These are phyloP conservation scores for Panellus pusillus DNA, from an alignment of 768 basidiomycete species.

Conservation along the genomic window DNA sequence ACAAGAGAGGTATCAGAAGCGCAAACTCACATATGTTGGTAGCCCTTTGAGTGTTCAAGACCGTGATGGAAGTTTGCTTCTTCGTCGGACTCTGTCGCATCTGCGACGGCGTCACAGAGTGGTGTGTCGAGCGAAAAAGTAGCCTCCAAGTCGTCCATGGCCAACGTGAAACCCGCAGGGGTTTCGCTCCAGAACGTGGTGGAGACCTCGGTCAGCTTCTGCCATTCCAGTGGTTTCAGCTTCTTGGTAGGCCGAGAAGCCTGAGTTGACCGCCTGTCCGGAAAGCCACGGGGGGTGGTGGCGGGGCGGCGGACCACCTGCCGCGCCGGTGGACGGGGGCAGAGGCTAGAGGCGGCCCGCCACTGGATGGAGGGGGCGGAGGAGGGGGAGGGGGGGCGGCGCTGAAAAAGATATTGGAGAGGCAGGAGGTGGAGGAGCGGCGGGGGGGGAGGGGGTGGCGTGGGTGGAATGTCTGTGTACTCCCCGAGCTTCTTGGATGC, in stretches of 20 bases:
- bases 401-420: slow-evolving; percentile 33
- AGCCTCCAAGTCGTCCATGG: slow-evolving; percentile 70
- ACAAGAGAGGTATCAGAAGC: background rate
- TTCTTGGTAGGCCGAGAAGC: slow-evolving; percentile 50
- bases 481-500: too few species aligned
- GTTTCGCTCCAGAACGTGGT: slow-evolving; percentile 75
- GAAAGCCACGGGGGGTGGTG: slow-evolving; percentile 31
- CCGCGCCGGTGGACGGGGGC: slow-evolving; percentile 26
- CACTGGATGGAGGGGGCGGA: slow-evolving; percentile 23
- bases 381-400: too few species aligned
- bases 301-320: slow-evolving; percentile 27
- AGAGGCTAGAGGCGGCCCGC: slow-evolving; percentile 36
- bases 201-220: slow-evolving; percentile 55
- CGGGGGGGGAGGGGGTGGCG: too few species aligned
- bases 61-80: slow-evolving; percentile 68
- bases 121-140: slow-evolving; percentile 67
- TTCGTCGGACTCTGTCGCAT: slow-evolving; percentile 38
- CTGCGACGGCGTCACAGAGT: slow-evolving; percentile 42
- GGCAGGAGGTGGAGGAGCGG: slow-evolving; percentile 32
- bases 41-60: slow-evolving; percentile 74
- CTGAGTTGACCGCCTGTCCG: slow-evolving; percentile 32
- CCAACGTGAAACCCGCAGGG: slow-evolving; percentile 41
- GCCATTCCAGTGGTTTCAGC: slow-evolving; percentile 89
- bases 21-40: slow-evolving; percentile 73
- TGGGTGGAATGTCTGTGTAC: slow-evolving; percentile 6